phyloP scores from a whole-genome alignment of 208 protist genomes.

The Trypanosoma theileri region DNA sequence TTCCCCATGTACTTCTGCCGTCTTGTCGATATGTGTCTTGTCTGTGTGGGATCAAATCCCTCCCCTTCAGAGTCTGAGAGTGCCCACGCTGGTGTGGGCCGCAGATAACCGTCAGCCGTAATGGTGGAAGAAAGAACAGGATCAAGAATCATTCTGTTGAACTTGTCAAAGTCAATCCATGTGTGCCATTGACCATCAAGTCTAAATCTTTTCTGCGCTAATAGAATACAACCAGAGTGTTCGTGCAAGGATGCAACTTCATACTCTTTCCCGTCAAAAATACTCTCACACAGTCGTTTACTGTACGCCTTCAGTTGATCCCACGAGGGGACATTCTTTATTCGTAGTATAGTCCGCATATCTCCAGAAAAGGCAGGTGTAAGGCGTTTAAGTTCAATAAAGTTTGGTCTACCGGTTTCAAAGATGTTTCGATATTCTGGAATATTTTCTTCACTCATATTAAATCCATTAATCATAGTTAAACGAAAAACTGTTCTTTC shows the following conservation, averaged over 20 bases:
- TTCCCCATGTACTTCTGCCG: constrained; percentile 40
- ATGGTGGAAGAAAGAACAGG: constrained; percentile 31
- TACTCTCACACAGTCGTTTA: constrained; percentile 47
- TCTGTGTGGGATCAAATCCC: constrained; percentile 88
- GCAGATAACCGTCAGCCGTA: constrained; percentile 71
- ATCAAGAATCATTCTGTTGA: constrained; percentile 56
- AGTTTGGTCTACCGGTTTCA: constrained; percentile 81
- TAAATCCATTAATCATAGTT: constrained; percentile 96
- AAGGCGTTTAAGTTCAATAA: constrained; percentile 95
- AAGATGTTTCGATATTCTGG: constrained; percentile 91
- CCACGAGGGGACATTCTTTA: constrained; percentile 94
- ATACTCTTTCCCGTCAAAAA: constrained; percentile 68
- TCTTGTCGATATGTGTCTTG: constrained; percentile 59
- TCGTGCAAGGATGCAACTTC: constrained; percentile 82
- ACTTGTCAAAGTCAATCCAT: constrained; percentile 91
- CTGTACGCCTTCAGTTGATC: constrained; percentile 80
- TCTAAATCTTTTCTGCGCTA: constrained; percentile 73
- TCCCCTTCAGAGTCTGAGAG: constrained; percentile 53
- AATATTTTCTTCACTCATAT: constrained; percentile 87
- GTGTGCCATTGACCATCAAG: constrained; percentile 66
- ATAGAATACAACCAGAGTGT: constrained; percentile 88
- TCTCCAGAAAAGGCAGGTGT: constrained; percentile 91
- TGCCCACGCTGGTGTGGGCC: constrained; percentile 77
- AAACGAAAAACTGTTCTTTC: constrained; percentile 96
- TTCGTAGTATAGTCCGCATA: constrained; percentile 75